Conservation (phyloP, 139 green algal species). For the Coelastrella sp. region DNA sequence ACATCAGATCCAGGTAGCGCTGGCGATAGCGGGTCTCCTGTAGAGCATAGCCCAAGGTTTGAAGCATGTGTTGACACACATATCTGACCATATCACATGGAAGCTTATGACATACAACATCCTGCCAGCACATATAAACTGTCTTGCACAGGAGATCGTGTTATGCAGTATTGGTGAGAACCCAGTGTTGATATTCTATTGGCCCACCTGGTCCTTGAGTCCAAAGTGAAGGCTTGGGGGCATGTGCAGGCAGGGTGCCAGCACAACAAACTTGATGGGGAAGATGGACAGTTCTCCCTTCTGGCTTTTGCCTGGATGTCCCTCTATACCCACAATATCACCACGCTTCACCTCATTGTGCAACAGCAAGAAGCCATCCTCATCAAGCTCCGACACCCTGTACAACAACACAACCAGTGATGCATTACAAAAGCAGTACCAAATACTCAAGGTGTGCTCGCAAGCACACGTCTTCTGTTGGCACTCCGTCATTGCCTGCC, state of each 20-base stretch:
- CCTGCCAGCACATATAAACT: no score
- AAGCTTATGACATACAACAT: neutral
- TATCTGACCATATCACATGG: neutral
- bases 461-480: neutral
- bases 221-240: conserved; percentile 83
- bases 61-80: no score
- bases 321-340: conserved; percentile 95
- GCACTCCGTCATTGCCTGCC: no score
- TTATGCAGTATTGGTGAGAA: no score
- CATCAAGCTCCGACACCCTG: conserved; percentile 61
- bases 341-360: conserved; percentile 92
- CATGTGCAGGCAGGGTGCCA: conserved; percentile 99
- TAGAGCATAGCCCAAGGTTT: neutral
- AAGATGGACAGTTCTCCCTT: conserved; percentile 98
- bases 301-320: conserved; percentile 97
- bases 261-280: conserved; percentile 74
- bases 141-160: no score
- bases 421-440: no score
- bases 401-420: neutral
- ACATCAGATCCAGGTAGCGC: conserved; percentile 98
- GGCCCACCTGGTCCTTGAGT: conserved; percentile 84
- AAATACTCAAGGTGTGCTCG: no score
- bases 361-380: conserved; percentile 81
- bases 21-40: conserved; percentile 97
- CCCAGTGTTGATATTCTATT: no score